Evolutionary conservation across 2,329 filamentous ascomycete genomes (phyloP), one percentile per base, ranked within the genome.

Genomic region (Plectosphaerella plurivora): DNA sequence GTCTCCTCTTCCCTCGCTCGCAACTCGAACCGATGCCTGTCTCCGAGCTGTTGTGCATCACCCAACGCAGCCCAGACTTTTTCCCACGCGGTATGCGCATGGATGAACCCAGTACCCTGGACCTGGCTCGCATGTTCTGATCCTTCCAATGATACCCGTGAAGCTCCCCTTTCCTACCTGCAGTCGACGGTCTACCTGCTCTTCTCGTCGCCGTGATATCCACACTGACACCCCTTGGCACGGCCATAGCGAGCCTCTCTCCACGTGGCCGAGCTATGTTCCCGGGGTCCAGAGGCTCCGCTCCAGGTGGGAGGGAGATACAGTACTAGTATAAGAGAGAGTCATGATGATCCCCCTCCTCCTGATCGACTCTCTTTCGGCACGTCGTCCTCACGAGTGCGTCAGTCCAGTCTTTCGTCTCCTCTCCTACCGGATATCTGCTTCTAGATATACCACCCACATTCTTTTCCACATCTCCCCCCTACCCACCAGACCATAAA

Each of bases 341-440:
- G 48, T 50, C 48, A 22, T 24, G 48, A 50, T 50, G 37, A 50
- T 50, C 48, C 48, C 20, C 25, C 24, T 33, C 45, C 39, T 49
- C 45, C 28, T 51, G 39, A 20, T 35, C 41, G 33, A 37, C 9
- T 52, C 39, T 49, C 22, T 42, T 33, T 49, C 24, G 18, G 41
- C 41, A 18, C 14, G 25, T 50, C 51, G 22, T 49, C 51, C 47
- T 39, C 51, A 50, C 46, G 53, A 55, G 53, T 46, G n/a, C 35
- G 37, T 44, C 36, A 22, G 25, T 48, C 36, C 15, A 22, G 28
- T 45, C 50, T 14, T 33, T 15, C 20, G 41, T 18, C 7, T 35
- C 22, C 20, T 41, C 35, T 49, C 22, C 49, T 51, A 53, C 49
- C 47, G 53, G 53, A 44, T 47, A 52, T 55, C 51, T 53, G 51